These are phyloP conservation scores for Populus tomentosa DNA, from an alignment of 441 rosid species.

Conservation along the genomic window DNA sequence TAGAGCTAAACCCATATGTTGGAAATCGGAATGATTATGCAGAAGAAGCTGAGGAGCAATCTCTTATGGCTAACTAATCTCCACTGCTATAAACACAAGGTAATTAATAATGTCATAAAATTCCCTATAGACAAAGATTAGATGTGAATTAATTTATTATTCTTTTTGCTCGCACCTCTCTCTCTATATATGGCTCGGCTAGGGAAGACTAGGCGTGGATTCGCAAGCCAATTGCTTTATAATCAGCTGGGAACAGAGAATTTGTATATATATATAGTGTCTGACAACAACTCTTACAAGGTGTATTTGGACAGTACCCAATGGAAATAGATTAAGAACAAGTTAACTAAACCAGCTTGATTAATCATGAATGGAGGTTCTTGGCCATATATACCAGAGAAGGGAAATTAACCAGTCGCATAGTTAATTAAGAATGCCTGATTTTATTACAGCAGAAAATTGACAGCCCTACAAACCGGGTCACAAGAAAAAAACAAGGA, in stretches of 20 bases:
- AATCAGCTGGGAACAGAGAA: background rate
- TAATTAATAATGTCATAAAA: slow-evolving; percentile 4
- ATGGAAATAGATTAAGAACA: too few relatives aligned
- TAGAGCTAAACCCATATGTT: slow-evolving; percentile 19
- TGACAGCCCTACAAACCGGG: background rate
- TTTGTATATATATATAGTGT: background rate
- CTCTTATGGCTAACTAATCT: slow-evolving; percentile 3
- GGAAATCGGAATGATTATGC: slow-evolving; percentile 11
- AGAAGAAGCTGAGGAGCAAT: slow-evolving; percentile 5
- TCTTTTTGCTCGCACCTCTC: slow-evolving; percentile 1
- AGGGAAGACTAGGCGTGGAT: background rate
- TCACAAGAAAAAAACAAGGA: background rate
- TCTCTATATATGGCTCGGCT: background rate
- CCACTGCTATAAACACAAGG: background rate
- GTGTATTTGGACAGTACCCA: too few relatives aligned
- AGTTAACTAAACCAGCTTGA: too few relatives aligned
- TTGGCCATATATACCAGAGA: too few relatives aligned
- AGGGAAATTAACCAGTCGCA: too few relatives aligned
- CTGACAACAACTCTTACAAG: too few relatives aligned
- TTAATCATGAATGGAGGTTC: too few relatives aligned
- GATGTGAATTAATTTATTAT: slow-evolving; percentile 2
- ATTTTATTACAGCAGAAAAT: background rate
- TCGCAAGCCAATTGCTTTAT: background rate
- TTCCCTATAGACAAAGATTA: slow-evolving; percentile 13
- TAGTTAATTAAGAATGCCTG: background rate